A percentile compares a stretch with the other conserved stretches of the same genome.
Evolutionary conservation across 2,329 filamentous ascomycete species (phyloP).

Genomic region (Phoma sp.): DNA sequence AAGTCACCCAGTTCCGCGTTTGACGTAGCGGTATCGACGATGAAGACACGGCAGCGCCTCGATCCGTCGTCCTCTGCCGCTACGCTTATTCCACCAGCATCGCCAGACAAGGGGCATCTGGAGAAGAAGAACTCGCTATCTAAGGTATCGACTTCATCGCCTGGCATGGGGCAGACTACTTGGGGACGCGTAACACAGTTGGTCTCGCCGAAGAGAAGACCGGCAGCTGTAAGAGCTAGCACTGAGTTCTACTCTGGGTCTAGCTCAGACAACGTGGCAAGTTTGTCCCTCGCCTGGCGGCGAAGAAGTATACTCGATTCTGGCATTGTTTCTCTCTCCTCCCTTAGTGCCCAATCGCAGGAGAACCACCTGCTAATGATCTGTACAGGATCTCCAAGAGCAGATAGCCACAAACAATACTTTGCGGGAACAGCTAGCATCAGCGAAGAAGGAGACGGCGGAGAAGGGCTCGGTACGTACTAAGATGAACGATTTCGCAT

Average conservation of each 20-base stretch:
- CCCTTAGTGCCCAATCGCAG: conserved; percentile 13
- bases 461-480: conserved; percentile 48
- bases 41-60: conserved; percentile 26
- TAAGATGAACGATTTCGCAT: not conserved
- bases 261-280: conserved; percentile 35
- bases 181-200: conserved; percentile 35
- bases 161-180: conserved; percentile 32
- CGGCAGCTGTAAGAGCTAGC: conserved; percentile 23
- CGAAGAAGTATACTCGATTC: conserved; percentile 37
- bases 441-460: conserved; percentile 42
- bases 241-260: conserved; percentile 23
- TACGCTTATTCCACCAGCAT: conserved; percentile 30
- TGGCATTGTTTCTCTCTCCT: conserved; percentile 14
- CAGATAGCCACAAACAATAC: conserved; percentile 31
- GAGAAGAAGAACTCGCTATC: conserved; percentile 27
- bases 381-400: conserved; percentile 42
- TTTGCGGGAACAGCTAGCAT: conserved; percentile 42
- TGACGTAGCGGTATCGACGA: conserved; percentile 29
- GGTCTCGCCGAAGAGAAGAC: conserved; percentile 32
- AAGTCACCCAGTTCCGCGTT: conserved; percentile 30
- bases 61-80: conserved; percentile 31
- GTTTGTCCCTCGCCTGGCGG: conserved; percentile 39
- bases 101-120: conserved; percentile 13
- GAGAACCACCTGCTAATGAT: conserved; percentile 25
- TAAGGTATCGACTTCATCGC: conserved; percentile 31